A percentile compares a stretch with the other conserved stretches of the same genome.
These are phyloP conservation scores for Linnemannia exigua DNA, from an alignment of 192 early-diverging fungal genomes.

Conservation along the genomic window DNA sequence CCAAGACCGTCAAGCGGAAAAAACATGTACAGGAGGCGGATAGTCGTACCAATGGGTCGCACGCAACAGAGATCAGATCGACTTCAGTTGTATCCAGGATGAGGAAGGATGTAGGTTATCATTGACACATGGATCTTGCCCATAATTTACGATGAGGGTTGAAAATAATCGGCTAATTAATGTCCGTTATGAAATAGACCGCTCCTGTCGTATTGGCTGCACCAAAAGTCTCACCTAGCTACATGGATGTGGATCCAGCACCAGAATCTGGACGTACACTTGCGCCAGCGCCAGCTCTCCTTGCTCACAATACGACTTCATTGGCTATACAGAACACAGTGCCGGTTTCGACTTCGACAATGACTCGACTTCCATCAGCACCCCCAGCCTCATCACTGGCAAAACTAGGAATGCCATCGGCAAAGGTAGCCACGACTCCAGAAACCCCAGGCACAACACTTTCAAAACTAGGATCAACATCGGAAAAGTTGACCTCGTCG, in stretches of 20 bases:
- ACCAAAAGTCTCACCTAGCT: neutral
- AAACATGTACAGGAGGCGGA: neutral
- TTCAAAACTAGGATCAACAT: neutral
- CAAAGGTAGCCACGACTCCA: neutral
- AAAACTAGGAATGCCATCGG: neutral
- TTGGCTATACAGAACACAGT: neutral
- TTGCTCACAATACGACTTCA: neutral
- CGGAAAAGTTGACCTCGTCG: neutral
- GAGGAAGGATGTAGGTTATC: conserved; percentile 27
- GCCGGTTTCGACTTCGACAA: neutral
- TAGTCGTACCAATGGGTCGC: neutral
- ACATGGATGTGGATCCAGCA: neutral
- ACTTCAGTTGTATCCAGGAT: conserved; percentile 24
- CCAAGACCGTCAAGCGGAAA: conserved; percentile 41
- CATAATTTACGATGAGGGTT: neutral
- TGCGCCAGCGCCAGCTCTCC: neutral
- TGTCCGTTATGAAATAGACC: neutral
- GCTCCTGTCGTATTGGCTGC: neutral
- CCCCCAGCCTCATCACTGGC: neutral
- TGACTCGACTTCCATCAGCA: neutral
- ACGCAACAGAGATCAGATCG: neutral
- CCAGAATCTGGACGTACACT: no score
- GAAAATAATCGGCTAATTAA: neutral
- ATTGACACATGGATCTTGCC: neutral
- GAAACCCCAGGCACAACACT: neutral